phyloP scores from a whole-genome alignment of 2,329 filamentous ascomycete species.

The Arthrobotrys megalospora region DNA sequence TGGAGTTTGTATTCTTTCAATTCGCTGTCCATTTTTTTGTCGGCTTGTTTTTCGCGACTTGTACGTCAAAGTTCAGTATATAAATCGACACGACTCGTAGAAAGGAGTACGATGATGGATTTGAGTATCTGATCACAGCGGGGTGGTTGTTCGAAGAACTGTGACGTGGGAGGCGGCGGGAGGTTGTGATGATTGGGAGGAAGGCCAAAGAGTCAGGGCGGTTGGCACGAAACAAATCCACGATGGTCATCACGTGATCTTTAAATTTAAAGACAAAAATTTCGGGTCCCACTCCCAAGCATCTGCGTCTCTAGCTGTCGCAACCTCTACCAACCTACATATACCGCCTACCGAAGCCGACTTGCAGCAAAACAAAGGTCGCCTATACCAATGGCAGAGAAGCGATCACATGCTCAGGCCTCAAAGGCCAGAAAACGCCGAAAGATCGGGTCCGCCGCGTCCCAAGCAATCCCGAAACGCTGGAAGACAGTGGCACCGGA shows the following conservation, averaged over 20 bases:
- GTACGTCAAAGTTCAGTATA: conserved; percentile 10
- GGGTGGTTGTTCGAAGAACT: not conserved
- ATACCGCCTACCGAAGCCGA: not conserved
- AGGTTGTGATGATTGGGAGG: conserved; percentile 6
- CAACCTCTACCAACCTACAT: not conserved
- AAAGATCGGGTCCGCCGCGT: conserved; percentile 26
- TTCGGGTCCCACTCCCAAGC: conserved; percentile 1
- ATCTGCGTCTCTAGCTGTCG: not conserved
- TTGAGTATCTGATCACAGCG: conserved; percentile 3
- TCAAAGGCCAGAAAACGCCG: conserved; percentile 50
- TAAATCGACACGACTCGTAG: not conserved
- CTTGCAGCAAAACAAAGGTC: conserved; percentile 1
- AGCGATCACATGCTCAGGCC: conserved; percentile 47
- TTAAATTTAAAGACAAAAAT: conserved; percentile 44
- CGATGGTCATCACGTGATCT: conserved; percentile 38
- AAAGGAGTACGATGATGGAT: not conserved
- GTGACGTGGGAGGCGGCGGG: not conserved
- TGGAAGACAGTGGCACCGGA: conserved; percentile 67
- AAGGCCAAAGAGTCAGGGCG: not conserved
- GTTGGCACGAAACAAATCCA: conserved; percentile 23
- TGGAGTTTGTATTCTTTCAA: conserved; percentile 75
- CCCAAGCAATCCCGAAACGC: conserved; percentile 35
- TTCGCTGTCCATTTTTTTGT: conserved; percentile 67
- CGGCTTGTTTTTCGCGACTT: not conserved
- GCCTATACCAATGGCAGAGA: conserved; percentile 47